Evolutionary conservation across 441 rosid species (phyloP).

Genomic region (Corymbia citriodora): DNA sequence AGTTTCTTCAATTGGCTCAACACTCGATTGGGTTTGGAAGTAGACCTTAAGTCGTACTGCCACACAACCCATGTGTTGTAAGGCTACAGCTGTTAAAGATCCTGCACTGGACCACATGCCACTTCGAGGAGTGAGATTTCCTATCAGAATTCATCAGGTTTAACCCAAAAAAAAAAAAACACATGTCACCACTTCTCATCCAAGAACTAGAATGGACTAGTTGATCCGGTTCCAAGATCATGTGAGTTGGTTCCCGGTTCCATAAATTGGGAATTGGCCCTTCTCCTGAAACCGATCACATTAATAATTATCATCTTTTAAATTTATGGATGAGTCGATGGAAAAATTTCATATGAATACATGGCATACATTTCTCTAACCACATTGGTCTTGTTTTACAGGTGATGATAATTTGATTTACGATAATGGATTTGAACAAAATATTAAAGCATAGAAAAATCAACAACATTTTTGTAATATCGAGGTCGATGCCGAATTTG

Average conservation of each 20-base stretch:
- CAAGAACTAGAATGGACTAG: fast-evolving
- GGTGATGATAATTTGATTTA: neutral
- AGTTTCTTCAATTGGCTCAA: constrained; percentile 51
- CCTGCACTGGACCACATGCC: constrained; percentile 62
- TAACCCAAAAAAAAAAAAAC: neutral
- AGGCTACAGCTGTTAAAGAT: constrained; percentile 45
- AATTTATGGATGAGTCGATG: neutral
- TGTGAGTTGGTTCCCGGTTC: fast-evolving
- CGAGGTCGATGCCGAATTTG: neutral
- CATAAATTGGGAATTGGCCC: fast-evolving
- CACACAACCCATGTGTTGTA: constrained; percentile 29
- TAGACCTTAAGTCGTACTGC: constrained; percentile 46
- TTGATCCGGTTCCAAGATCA: neutral
- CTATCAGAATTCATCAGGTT: constrained; percentile 75
- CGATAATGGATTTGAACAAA: neutral
- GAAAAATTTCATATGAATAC: neutral
- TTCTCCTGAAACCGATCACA: too few relatives aligned
- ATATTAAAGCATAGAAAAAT: neutral
- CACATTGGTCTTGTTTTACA: too few relatives aligned
- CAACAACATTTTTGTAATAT: neutral
- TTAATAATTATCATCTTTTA: too few relatives aligned
- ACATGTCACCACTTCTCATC: fast-evolving
- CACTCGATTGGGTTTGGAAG: constrained; percentile 36
- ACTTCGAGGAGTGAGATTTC: constrained; percentile 72
- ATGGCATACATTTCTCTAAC: neutral